Percentiles rank a stretch among this genome's conserved stretches.
These are phyloP conservation scores for Aspergillus indologenus DNA, from an alignment of 495 filamentous ascomycete species.

Conservation along the genomic window DNA sequence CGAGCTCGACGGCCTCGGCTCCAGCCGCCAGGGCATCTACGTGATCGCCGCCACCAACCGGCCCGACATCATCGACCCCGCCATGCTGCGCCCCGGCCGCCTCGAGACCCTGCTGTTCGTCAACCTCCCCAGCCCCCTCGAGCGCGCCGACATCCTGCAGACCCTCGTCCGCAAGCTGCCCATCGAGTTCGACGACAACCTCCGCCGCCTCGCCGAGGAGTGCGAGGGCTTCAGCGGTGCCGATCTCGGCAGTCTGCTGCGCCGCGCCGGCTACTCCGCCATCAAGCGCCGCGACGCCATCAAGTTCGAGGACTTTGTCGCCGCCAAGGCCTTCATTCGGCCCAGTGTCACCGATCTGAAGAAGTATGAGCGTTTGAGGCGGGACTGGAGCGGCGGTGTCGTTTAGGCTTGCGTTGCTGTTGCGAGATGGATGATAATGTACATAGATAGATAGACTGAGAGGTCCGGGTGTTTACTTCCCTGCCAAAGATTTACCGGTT, in stretches of 20 bases:
- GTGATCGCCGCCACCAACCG: slow-evolving; percentile 94
- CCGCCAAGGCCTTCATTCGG: slow-evolving; percentile 65
- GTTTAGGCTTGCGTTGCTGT: slow-evolving; percentile 14
- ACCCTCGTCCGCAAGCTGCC: slow-evolving; percentile 70
- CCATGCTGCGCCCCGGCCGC: slow-evolving; percentile 89
- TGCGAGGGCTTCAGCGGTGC: slow-evolving; percentile 90
- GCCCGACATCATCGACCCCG: slow-evolving; percentile 93
- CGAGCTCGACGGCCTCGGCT: slow-evolving; percentile 81
- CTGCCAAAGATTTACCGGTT: too few relatives aligned
- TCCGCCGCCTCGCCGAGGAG: slow-evolving; percentile 59
- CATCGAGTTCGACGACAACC: slow-evolving; percentile 43
- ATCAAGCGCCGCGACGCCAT: slow-evolving; percentile 63
- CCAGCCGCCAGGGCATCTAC: slow-evolving; percentile 80
- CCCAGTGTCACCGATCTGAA: slow-evolving; percentile 76
- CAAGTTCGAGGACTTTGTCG: slow-evolving; percentile 70
- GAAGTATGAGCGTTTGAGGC: slow-evolving; percentile 63
- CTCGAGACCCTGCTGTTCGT: slow-evolving; percentile 89
- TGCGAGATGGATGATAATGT: neutral
- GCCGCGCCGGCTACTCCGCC: slow-evolving; percentile 73
- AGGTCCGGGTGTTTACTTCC: too few relatives aligned
- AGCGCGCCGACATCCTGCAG: slow-evolving; percentile 80
- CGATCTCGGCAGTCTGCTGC: slow-evolving; percentile 74
- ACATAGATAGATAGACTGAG: slow-evolving; percentile 5
- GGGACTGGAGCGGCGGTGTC: slow-evolving; percentile 45
- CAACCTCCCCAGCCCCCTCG: slow-evolving; percentile 74